Evolutionary conservation across 208 protist species (phyloP).

Genomic region (Leishmania amazonensis): DNA sequence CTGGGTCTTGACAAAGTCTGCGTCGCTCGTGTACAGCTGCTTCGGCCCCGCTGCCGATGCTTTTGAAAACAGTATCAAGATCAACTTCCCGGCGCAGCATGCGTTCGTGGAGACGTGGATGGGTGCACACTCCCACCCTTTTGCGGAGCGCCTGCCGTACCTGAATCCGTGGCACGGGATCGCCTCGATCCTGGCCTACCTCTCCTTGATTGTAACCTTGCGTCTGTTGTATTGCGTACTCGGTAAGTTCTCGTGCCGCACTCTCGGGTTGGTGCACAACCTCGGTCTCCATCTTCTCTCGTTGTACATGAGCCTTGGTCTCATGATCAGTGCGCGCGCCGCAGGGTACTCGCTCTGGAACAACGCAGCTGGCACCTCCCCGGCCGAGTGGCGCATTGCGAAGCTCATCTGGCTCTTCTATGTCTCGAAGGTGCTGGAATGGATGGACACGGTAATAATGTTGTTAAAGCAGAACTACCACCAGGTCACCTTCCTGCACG

Average conservation of each 20-base stretch:
- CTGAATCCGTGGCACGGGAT: slow-evolving; percentile 53
- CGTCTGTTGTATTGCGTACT: slow-evolving; percentile 40
- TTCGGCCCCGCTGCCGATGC: slow-evolving; percentile 31
- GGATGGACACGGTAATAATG: slow-evolving; percentile 80
- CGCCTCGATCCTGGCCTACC: slow-evolving; percentile 52
- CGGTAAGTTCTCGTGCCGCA: slow-evolving; percentile 53
- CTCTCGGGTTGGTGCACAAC: slow-evolving; percentile 67
- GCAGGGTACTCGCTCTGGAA: slow-evolving; percentile 76
- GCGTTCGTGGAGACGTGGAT: slow-evolving; percentile 20
- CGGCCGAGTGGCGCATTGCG: slow-evolving; percentile 57
- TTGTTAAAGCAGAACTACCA: slow-evolving; percentile 76
- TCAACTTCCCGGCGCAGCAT: slow-evolving; percentile 30
- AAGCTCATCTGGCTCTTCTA: slow-evolving; percentile 84
- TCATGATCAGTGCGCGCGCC: slow-evolving; percentile 61
- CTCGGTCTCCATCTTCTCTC: slow-evolving; percentile 64
- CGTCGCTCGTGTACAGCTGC: slow-evolving; percentile 25
- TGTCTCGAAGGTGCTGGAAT: slow-evolving; percentile 78
- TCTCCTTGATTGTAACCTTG: slow-evolving; percentile 36
- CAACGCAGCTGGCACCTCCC: slow-evolving; percentile 49
- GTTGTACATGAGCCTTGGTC: slow-evolving; percentile 71
- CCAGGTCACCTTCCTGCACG: slow-evolving; percentile 80
- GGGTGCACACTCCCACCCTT: slow-evolving; percentile 42
- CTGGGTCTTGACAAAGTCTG: slow-evolving; percentile 36
- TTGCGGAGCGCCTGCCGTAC: slow-evolving; percentile 54
- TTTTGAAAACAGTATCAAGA: slow-evolving; percentile 39